Conservation (phyloP, 495 filamentous ascomycete species). For the Talaromyces wortmannii region DNA sequence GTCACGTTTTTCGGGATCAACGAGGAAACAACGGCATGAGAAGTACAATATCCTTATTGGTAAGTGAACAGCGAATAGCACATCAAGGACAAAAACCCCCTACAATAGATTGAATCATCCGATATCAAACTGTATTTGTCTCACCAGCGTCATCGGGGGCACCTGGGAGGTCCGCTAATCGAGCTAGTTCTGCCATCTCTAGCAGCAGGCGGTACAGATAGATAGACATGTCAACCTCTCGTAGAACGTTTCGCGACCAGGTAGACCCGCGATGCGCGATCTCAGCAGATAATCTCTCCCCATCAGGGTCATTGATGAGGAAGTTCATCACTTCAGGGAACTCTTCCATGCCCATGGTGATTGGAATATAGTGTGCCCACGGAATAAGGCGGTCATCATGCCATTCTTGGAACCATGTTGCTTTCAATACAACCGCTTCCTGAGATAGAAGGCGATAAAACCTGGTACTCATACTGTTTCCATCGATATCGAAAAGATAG, state of each 20-base stretch:
- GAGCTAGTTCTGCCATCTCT: constrained; percentile 35
- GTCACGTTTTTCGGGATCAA: too few relatives aligned
- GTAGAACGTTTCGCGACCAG: constrained; percentile 33
- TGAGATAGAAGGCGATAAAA: constrained; percentile 42
- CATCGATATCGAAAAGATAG: constrained; percentile 42
- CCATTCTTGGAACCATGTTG: constrained; percentile 49
- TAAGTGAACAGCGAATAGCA: too few relatives aligned
- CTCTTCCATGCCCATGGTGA: constrained; percentile 37
- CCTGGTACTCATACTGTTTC: constrained; percentile 47
- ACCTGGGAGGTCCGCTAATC: too few relatives aligned
- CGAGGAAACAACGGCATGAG: too few relatives aligned
- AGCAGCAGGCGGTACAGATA: constrained; percentile 38
- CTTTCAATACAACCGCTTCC: constrained; percentile 33
- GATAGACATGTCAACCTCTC: constrained; percentile 29
- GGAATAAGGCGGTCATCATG: constrained; percentile 47
- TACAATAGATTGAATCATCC: too few relatives aligned
- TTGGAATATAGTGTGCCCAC: constrained; percentile 49
- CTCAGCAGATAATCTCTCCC: constrained; percentile 18
- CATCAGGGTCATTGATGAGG: constrained; percentile 23
- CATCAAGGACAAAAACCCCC: too few relatives aligned
- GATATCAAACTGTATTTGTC: too few relatives aligned
- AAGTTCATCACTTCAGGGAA: constrained; percentile 36
- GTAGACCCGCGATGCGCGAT: constrained; percentile 35
- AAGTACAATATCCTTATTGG: too few relatives aligned
- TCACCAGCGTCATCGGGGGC: too few relatives aligned